Evolutionary conservation across 2,329 filamentous ascomycete species (phyloP), one percentile per base, ranked within the genome.

Genomic region (Coniochaeta sp.): DNA sequence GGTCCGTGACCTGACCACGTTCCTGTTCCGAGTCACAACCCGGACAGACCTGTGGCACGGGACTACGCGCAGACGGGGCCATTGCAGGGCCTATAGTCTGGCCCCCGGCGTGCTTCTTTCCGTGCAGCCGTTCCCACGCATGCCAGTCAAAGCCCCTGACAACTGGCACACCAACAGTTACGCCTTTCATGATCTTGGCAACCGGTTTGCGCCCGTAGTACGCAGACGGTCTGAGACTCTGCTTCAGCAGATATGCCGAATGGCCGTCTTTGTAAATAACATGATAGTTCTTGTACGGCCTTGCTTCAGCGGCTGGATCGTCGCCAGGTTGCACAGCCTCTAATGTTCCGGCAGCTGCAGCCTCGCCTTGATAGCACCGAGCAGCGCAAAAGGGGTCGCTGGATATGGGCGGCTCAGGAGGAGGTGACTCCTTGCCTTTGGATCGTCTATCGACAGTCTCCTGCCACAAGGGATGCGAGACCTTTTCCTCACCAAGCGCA

Each of bases 401-500:
- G 4, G 78, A 76, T 51, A 82, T 75, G 6, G 58, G 55, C 4
- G 71, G 67, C 50, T 75, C 73, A 1, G 61, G 55, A 4, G 56
- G 59, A 2, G 51, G n/a, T 26, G 64, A 57, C 28, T 60, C 58
- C 59, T 66, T 62, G 58, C 62, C 58, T 58, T 70, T 66, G 55
- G 56, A 50, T n/a, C 61, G 63, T 40, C 63, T 65, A 31, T 64
- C 59, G 6, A 69, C 62, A 2, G 79, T 75, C 46, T 82, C 79
- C 1, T 88, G 86, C 91, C 91, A 96, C 8, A 97, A 71, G 31
- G 77, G 83, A 67, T 96, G 84, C 0, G 89, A 82, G 7, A 96
- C 85, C 66, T 97, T 97, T 70, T 94, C 86, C 68, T 99, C 94
- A 1, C 92, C 94, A 9, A 86, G 75, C 1, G 92, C 85, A 1